Conservation (phyloP, 345 rosid species). For the Eutrema heterophyllum region DNA sequence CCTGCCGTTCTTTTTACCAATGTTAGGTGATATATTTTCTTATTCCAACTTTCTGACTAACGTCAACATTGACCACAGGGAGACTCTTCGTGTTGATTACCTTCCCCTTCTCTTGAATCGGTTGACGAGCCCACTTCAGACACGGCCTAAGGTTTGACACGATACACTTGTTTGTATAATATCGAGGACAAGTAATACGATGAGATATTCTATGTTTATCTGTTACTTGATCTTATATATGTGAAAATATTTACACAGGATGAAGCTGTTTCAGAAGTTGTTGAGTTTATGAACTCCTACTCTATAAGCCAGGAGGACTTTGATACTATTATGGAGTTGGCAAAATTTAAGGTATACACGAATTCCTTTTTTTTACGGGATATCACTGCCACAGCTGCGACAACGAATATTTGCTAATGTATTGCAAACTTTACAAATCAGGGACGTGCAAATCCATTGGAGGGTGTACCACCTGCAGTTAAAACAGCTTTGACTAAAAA, state of each 20-base stretch:
- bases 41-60: slow-evolving; percentile 2
- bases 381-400: not conserved
- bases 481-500: slow-evolving; percentile 89
- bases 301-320: slow-evolving; percentile 88
- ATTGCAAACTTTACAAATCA: slow-evolving; percentile 26
- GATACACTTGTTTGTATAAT: not conserved
- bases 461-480: slow-evolving; percentile 74
- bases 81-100: slow-evolving; percentile 74
- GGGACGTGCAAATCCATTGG: slow-evolving; percentile 79
- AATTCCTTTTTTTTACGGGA: not conserved
- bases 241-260: slow-evolving; percentile 47
- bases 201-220: not conserved
- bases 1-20: not conserved
- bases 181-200: not conserved
- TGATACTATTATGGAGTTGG: slow-evolving; percentile 69
- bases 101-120: slow-evolving; percentile 59
- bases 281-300: slow-evolving; percentile 83
- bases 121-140: slow-evolving; percentile 73
- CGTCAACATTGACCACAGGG: slow-evolving; percentile 42
- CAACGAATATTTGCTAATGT: slow-evolving; percentile 7
- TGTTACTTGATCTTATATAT: slow-evolving; percentile 1
- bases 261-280: slow-evolving; percentile 82
- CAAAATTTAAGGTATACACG: slow-evolving; percentile 66
- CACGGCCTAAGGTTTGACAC: slow-evolving; percentile 67
- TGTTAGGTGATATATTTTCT: not conserved